Conservation (phyloP, 202 grass and related monocot genomes). For the Panicum hallii region DNA sequence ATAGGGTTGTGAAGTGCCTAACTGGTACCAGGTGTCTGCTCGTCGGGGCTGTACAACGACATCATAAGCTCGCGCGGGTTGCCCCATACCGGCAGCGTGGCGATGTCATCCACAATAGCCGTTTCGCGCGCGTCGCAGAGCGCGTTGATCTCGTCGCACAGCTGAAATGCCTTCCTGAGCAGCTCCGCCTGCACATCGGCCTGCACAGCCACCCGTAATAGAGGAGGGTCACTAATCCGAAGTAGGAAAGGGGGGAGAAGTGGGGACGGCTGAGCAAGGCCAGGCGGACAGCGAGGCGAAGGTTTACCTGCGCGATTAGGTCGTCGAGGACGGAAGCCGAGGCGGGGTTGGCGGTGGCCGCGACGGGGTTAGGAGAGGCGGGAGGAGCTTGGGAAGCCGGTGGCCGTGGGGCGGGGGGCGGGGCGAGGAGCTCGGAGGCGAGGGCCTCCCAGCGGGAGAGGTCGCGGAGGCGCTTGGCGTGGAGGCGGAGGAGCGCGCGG, state of each 20-base stretch:
- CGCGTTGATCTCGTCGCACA: constrained; percentile 39
- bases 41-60: background rate
- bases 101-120: constrained; percentile 38
- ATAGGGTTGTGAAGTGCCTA: constrained; percentile 20
- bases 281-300: background rate
- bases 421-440: constrained; percentile 9
- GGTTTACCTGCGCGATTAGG: constrained; percentile 47
- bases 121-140: constrained; percentile 45
- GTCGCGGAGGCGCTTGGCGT: constrained; percentile 57
- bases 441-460: constrained; percentile 67
- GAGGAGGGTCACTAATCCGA: background rate
- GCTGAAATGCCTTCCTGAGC: background rate
- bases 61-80: constrained; percentile 45
- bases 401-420: constrained; percentile 11
- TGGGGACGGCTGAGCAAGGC: background rate
- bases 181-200: constrained; percentile 27
- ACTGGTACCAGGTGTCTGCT: constrained; percentile 31
- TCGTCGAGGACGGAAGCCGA: constrained; percentile 39
- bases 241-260: background rate
- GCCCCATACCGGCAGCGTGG: constrained; percentile 47
- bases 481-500: constrained; percentile 47
- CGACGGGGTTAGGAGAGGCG: background rate
- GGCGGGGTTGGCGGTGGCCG: background rate
- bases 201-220: constrained; percentile 41
- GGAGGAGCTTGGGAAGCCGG: constrained; percentile 8